Base-by-base conservation (phyloP, 108 stramenopile genomes). In the Pseudonitzschia multiseries region DNA sequence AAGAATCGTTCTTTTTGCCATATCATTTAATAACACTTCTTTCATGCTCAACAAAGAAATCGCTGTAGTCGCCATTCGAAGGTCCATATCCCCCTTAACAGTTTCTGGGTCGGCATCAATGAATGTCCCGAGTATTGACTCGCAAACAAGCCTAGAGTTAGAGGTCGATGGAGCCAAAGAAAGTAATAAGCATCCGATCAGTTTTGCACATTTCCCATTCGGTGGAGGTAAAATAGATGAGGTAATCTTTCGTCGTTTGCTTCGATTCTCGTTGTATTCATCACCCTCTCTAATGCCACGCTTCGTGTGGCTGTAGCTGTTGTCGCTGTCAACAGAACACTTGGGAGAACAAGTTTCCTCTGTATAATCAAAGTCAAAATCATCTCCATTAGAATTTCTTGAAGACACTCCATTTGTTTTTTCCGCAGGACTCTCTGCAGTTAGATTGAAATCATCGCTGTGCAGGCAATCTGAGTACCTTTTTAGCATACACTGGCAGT, bases 1-100 rank as follows among this genome's bases (percentile, higher is more conserved):
- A 32, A 48, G 27, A 13, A 51, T 2, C 44, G 8, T 28, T 33
- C 28, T 50, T 32, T 20, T 50, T 14, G 46, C 66, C 12, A 8
- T 21, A 13, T 24, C 17, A 62, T 68, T 53, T 32, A 67, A 27
- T 41, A 78, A 32, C 22, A 71, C 66, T n/a, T 21, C 52, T 29
- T 14, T 41, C 43, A 46, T 62, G 8, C 56, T 40, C 31, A 79
- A 31, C 2, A 70, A 57, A 29, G 46, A n/a, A 14, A 64, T 24
- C 59, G 73, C 70, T 14, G n/a, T 2, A 14, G 6, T 24, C 28
- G 36, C 61, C 15, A n/a, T 24, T 27, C 73, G 48, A 54, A 70
- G 54, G 56, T 79, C 73, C 33, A 79, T 32, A 56, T 79, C 73
- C 0, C 79, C 79, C 9, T 70, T 14, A 9, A 73, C 27, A 48